phyloP scores from a whole-genome alignment of 176 grass and related monocot species.

The Eleusine coracana region DNA sequence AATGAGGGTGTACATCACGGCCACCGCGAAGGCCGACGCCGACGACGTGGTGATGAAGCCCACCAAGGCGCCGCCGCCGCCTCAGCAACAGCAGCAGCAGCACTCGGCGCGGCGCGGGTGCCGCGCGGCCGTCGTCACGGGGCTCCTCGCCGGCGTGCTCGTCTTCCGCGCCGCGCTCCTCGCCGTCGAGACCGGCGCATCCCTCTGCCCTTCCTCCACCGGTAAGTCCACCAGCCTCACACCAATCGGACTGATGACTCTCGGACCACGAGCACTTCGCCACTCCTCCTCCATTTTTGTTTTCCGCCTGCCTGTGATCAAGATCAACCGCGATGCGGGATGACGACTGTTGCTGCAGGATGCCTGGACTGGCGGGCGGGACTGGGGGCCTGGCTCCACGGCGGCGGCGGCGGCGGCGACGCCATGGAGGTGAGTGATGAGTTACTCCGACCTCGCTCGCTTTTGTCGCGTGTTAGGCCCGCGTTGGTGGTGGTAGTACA shows the following conservation, averaged over 20 bases:
- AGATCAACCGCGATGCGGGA: neutral
- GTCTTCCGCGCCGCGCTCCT: slow-evolving; percentile 80
- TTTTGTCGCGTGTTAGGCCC: neutral
- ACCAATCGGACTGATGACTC: no score
- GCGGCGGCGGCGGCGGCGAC: slow-evolving; percentile 43
- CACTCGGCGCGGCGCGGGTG: slow-evolving; percentile 44
- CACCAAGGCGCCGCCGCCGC: slow-evolving; percentile 38
- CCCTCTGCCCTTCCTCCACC: slow-evolving; percentile 64
- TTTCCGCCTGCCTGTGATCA: no score
- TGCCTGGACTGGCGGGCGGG: slow-evolving; percentile 74
- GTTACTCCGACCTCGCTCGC: neutral
- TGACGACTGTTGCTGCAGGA: slow-evolving; percentile 36
- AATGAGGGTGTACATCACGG: slow-evolving; percentile 70
- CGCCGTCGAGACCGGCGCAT: slow-evolving; percentile 72
- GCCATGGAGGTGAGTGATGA: slow-evolving; percentile 67
- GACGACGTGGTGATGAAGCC: slow-evolving; percentile 23
- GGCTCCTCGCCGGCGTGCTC: slow-evolving; percentile 71
- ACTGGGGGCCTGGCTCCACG: slow-evolving; percentile 55
- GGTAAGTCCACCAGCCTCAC: neutral
- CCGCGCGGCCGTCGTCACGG: slow-evolving; percentile 56
- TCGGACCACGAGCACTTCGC: neutral
- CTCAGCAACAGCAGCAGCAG: neutral
- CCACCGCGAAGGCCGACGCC: neutral
- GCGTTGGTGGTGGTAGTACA: neutral
- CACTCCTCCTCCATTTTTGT: neutral